Base-by-base conservation (phyloP, 2,329 filamentous ascomycete species). In the Talaromyces sp. region DNA sequence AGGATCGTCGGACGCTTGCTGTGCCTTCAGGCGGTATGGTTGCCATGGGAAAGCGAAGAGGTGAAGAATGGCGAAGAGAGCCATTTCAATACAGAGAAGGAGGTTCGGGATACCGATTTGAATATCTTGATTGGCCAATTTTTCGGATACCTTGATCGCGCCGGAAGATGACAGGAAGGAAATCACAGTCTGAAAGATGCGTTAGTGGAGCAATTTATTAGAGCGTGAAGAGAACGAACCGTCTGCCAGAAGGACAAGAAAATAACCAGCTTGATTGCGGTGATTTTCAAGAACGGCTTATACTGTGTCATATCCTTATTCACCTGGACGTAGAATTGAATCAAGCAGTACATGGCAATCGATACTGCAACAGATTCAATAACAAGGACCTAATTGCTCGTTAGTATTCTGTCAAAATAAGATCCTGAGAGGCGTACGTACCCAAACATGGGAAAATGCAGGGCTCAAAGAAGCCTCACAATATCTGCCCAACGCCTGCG, bases 161-260 rank as follows among this genome's bases (percentile, higher is more conserved):
- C 90, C 84, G 4, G 84, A 83, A 0, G 86, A 86, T 19, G 85
- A 85, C 22, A 90, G 79, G 66, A 89, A 82, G 22, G 83, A 87
- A 69, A 90, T 87, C 60, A 87, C 70, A 71, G 84, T 83, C 76
- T 82, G 52, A 19, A 60, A n/a, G 27, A 63, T 60, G 70, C 65
- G 66, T 61, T 33, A 45, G 47, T 56, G 24, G 13, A 52, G 52
- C 1, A 11, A 39, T 39, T n/a, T 11, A 14, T 43, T 43, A 37
- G 19, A 50, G 33, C 9, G 49, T 2, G 45, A 41, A 60, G 35
- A 54, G 19, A 6, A 69, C 79, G 69, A 71, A 84, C 82, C 37
- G 81, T 82, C 73, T 97, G 92, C 92, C 92, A 96, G 77, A 96
- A 96, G 41, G 89, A 93, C 70, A 97, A 84, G 82, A 96, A 96